Percentiles rank a stretch among this genome's conserved stretches.
phyloP scores from a whole-genome alignment of 1,284 basidiomycete species.

The Ceratobasidium sp. region DNA sequence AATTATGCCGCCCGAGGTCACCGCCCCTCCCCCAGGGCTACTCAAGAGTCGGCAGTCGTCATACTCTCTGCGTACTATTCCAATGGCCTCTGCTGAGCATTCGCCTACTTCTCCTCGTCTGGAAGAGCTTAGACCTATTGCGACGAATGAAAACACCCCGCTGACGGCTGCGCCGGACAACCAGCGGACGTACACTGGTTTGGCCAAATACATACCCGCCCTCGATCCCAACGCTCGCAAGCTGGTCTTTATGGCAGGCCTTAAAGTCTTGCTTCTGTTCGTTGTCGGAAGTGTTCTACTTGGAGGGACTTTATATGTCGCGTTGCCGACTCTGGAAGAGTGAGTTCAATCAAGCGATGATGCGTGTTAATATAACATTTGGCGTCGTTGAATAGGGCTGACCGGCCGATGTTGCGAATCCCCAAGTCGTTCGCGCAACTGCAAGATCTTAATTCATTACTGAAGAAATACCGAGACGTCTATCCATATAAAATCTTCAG shows the following conservation, averaged over 20 bases:
- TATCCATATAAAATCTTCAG: slow-evolving; percentile 77
- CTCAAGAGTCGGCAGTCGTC: neutral
- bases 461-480: slow-evolving; percentile 89
- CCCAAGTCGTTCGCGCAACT: slow-evolving; percentile 86
- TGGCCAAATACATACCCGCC: slow-evolving; percentile 35
- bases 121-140: slow-evolving; percentile 6
- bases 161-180: slow-evolving; percentile 10
- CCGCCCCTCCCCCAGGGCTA: neutral
- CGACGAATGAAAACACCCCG: slow-evolving; percentile 10
- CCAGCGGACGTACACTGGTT: slow-evolving; percentile 24
- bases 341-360: slow-evolving; percentile 56
- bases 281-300: slow-evolving; percentile 73
- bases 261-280: slow-evolving; percentile 86
- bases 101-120: slow-evolving; percentile 29
- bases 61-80: slow-evolving; percentile 30
- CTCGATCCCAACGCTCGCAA: slow-evolving; percentile 53
- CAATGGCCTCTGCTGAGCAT: slow-evolving; percentile 15
- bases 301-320: slow-evolving; percentile 78
- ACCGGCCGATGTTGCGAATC: slow-evolving; percentile 77
- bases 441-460: slow-evolving; percentile 78
- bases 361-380: neutral
- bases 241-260: slow-evolving; percentile 77
- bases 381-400: slow-evolving; percentile 61
- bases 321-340: slow-evolving; percentile 82
- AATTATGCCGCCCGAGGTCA: slow-evolving; percentile 21